Evolutionary conservation across 129 eudicot genomes (phyloP).

Genomic region (Calendula officinalis): DNA sequence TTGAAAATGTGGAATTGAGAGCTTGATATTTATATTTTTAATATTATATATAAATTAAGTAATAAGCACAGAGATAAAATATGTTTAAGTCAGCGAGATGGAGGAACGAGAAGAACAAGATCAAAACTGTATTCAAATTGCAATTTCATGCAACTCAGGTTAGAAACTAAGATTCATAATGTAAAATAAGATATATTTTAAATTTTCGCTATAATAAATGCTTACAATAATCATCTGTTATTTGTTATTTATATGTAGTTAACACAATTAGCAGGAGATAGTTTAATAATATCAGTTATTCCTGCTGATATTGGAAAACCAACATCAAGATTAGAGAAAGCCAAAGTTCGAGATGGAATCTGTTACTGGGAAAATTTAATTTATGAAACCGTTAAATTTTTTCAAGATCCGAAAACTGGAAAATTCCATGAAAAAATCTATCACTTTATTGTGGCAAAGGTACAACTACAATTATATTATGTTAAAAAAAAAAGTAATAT

Average conservation of each 20-base stretch:
- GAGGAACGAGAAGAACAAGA: conserved; percentile 68
- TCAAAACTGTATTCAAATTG: conserved; percentile 72
- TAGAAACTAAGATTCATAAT: not conserved
- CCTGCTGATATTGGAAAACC: conserved; percentile 85
- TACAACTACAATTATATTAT: conserved; percentile 36
- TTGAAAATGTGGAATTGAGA: not conserved
- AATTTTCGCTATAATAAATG: not conserved
- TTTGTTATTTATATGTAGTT: conserved; percentile 39
- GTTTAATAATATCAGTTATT: conserved; percentile 70
- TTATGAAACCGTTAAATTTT: conserved; percentile 69
- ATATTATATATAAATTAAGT: not conserved
- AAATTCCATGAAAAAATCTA: conserved; percentile 74
- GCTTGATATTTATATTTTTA: not conserved
- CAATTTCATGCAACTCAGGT: conserved; percentile 98
- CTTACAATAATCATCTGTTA: conserved; percentile 1
- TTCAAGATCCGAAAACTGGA: conserved; percentile 64
- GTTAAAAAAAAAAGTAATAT: conserved; percentile 14
- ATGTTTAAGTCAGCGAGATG: conserved; percentile 72
- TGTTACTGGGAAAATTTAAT: conserved; percentile 88
- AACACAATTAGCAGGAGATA: conserved; percentile 51
- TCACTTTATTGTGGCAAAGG: conserved; percentile 64
- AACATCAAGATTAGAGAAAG: conserved; percentile 66
- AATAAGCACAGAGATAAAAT: conserved; percentile 7
- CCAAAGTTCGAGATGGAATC: conserved; percentile 57
- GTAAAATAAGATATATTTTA: not conserved